A percentile compares a stretch with the other conserved stretches of the same genome.
Conservation (phyloP, 2,329 filamentous ascomycete genomes). For the Phialocephala sp. region DNA sequence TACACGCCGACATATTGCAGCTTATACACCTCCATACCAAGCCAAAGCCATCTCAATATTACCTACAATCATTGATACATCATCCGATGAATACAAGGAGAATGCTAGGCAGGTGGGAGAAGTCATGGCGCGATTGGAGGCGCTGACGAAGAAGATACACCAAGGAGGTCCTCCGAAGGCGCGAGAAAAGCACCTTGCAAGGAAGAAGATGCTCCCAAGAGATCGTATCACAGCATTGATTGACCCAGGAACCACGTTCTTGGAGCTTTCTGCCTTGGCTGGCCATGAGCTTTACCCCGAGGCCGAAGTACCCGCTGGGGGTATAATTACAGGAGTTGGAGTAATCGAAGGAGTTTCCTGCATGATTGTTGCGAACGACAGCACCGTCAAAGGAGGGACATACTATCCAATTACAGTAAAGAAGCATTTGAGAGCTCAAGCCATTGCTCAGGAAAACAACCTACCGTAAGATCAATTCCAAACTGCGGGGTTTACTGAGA, state of each 20-base stretch:
- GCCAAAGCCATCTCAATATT: slow-evolving; percentile 83
- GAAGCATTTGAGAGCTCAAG: slow-evolving; percentile 93
- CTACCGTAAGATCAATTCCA: slow-evolving; percentile 59
- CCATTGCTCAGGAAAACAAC: slow-evolving; percentile 86
- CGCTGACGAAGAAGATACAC: slow-evolving; percentile 73
- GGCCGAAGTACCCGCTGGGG: slow-evolving; percentile 86
- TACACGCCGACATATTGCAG: slow-evolving; percentile 58
- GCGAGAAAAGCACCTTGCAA: slow-evolving; percentile 81
- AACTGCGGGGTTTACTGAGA: neutral
- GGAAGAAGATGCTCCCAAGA: slow-evolving; percentile 93
- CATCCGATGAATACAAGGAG: slow-evolving; percentile 78
- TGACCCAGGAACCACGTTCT: slow-evolving; percentile 86
- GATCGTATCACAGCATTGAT: slow-evolving; percentile 87
- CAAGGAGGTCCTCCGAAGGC: slow-evolving; percentile 82
- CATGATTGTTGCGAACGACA: slow-evolving; percentile 94
- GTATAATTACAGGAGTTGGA: slow-evolving; percentile 91
- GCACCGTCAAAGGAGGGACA: slow-evolving; percentile 95
- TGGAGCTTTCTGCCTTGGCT: slow-evolving; percentile 93
- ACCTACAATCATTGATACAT: slow-evolving; percentile 75
- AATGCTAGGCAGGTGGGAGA: slow-evolving; percentile 81
- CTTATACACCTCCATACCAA: slow-evolving; percentile 81
- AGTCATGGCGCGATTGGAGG: slow-evolving; percentile 70
- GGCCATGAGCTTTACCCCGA: slow-evolving; percentile 85
- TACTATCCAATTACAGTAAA: slow-evolving; percentile 98
- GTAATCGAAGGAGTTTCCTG: slow-evolving; percentile 90